A percentile compares a stretch with the other conserved stretches of the same genome.
Conservation (phyloP, 140 eudicot species). For the Senecio squalidus region DNA sequence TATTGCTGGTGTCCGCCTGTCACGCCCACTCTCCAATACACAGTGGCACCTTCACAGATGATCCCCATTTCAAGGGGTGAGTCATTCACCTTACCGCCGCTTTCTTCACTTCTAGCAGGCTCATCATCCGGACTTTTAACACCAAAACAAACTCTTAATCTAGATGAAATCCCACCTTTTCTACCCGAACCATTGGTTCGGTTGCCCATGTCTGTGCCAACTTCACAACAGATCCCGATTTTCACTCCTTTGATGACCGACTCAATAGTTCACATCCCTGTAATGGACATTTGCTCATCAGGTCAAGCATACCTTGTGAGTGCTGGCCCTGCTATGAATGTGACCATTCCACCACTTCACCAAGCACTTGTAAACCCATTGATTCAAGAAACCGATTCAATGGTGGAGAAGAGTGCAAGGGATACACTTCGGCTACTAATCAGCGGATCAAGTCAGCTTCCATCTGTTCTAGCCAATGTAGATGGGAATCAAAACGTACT, state of each 20-base stretch:
- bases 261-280: slow-evolving; percentile 82
- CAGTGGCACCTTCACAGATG: slow-evolving; percentile 35
- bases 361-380: slow-evolving; percentile 39
- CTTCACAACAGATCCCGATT: slow-evolving; percentile 66
- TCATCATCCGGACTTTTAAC: slow-evolving; percentile 42
- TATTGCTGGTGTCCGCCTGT: slow-evolving; percentile 94
- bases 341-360: slow-evolving; percentile 47
- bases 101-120: slow-evolving; percentile 47
- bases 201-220: slow-evolving; percentile 42
- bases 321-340: slow-evolving; percentile 61
- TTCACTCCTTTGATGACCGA: slow-evolving; percentile 84
- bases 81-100: slow-evolving; percentile 61
- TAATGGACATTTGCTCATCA: slow-evolving; percentile 72
- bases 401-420: slow-evolving; percentile 60
- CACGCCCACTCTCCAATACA: slow-evolving; percentile 42
- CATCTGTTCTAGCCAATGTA: slow-evolving; percentile 52
- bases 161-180: slow-evolving; percentile 54
- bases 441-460: slow-evolving; percentile 54
- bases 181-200: slow-evolving; percentile 51
- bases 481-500: slow-evolving; percentile 30
- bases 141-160: slow-evolving; percentile 40
- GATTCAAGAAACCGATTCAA: slow-evolving; percentile 41
- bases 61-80: slow-evolving; percentile 43
- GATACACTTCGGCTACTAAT: slow-evolving; percentile 68
- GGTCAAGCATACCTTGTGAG: slow-evolving; percentile 87